Conservation (phyloP, 257 asterid genomes). For the Paulownia fortunei region DNA sequence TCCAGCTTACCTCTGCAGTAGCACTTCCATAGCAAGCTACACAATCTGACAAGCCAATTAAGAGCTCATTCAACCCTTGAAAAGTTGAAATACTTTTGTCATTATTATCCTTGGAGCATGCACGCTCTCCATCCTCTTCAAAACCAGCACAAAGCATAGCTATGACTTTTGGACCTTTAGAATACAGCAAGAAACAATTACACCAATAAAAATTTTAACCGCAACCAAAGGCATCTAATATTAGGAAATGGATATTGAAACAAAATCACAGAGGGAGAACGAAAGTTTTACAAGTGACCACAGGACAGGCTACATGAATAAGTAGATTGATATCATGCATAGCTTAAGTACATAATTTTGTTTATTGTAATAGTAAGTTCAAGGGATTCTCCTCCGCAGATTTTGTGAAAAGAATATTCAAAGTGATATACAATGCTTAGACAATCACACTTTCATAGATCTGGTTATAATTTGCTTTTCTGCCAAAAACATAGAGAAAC, state of each 20-base stretch:
- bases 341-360: conserved; percentile 15
- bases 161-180: conserved; percentile 78
- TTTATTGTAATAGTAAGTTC: neutral
- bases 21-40: conserved; percentile 66
- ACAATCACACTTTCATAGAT: too few relatives aligned
- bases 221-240: conserved; percentile 20
- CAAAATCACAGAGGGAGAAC: neutral
- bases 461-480: conserved; percentile 3
- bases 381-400: conserved; percentile 12
- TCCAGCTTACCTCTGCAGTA: conserved; percentile 61
- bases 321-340: conserved; percentile 1
- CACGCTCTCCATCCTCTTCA: conserved; percentile 52
- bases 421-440: too few relatives aligned
- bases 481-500: conserved; percentile 38
- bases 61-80: conserved; percentile 54
- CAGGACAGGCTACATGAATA: conserved; percentile 7
- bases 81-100: conserved; percentile 41
- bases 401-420: too few relatives aligned
- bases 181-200: conserved; percentile 36
- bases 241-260: conserved; percentile 9
- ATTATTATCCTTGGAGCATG: conserved; percentile 35
- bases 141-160: conserved; percentile 58
- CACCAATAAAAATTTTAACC: conserved; percentile 12
- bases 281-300: neutral
- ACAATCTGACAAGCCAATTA: conserved; percentile 78